phyloP scores from a whole-genome alignment of 495 filamentous ascomycete species.

The Neurospora sublineolata region DNA sequence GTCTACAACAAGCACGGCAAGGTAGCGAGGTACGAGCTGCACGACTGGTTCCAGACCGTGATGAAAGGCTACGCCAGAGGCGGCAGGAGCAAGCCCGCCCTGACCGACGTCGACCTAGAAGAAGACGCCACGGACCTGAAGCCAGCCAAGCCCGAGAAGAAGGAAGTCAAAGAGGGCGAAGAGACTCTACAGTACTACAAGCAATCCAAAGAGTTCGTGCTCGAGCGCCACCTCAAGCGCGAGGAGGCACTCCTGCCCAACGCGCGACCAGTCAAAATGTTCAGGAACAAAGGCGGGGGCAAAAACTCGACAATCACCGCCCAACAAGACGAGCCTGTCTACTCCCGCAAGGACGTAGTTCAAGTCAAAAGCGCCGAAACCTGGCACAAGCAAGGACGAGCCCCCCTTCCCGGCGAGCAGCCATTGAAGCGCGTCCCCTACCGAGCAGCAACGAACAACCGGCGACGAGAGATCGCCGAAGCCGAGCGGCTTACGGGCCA shows the following conservation, averaged over 20 bases:
- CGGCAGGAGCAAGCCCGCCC: slow-evolving; percentile 28
- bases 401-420: slow-evolving; percentile 52
- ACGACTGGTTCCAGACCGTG: slow-evolving; percentile 75
- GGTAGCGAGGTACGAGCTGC: slow-evolving; percentile 54
- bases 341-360: slow-evolving; percentile 65
- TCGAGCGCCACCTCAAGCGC: slow-evolving; percentile 79
- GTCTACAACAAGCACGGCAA: slow-evolving; percentile 63
- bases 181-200: slow-evolving; percentile 80
- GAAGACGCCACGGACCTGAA: slow-evolving; percentile 70
- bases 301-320: slow-evolving; percentile 50
- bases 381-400: slow-evolving; percentile 94
- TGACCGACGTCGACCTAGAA: slow-evolving; percentile 59
- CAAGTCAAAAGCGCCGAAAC: slow-evolving; percentile 84
- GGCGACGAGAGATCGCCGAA: slow-evolving; percentile 85
- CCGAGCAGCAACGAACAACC: slow-evolving; percentile 76
- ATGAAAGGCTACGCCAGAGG: slow-evolving; percentile 64
- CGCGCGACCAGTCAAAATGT: slow-evolving; percentile 60
- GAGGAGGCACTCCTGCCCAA: slow-evolving; percentile 76
- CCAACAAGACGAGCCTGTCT: slow-evolving; percentile 71
- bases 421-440: slow-evolving; percentile 82
- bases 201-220: slow-evolving; percentile 68
- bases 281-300: slow-evolving; percentile 46
- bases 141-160: slow-evolving; percentile 57
- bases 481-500: slow-evolving; percentile 62
- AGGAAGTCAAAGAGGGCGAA: slow-evolving; percentile 59